Evolutionary conservation across 257 asterid species (phyloP).

Genomic region (Primulina tabacum): DNA sequence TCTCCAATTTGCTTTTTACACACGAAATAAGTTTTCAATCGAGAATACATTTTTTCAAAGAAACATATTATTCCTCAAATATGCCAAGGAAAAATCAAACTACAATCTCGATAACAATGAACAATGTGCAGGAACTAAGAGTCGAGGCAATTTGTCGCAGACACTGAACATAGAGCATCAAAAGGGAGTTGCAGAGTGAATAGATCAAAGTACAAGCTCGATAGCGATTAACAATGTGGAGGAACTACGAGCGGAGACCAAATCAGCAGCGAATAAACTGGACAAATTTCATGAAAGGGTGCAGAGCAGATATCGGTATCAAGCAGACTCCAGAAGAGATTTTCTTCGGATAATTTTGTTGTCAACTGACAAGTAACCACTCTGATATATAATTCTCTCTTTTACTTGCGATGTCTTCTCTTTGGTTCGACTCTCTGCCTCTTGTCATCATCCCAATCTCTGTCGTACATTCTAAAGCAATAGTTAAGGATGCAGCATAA

Average conservation of each 20-base stretch:
- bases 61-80: slow-evolving; percentile 2
- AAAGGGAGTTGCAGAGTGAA: background rate
- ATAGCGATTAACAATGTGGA: background rate
- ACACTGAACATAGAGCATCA: background rate
- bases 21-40: slow-evolving; percentile 16
- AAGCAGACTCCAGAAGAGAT: background rate
- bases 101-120: background rate
- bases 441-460: slow-evolving; percentile 99
- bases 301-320: background rate
- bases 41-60: background rate
- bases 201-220: background rate
- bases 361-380: no score
- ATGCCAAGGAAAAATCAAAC: slow-evolving; percentile 3
- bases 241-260: slow-evolving; percentile 1
- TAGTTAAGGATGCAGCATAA: slow-evolving; percentile 38
- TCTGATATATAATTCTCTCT: no score
- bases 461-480: slow-evolving; percentile 54
- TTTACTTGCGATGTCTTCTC: slow-evolving; percentile 83
- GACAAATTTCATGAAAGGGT: background rate
- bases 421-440: slow-evolving; percentile 91
- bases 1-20: slow-evolving; percentile 17
- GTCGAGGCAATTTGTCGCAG: background rate
- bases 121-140: background rate
- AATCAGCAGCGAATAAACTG: background rate
- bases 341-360: no score